Percentiles rank a stretch among this genome's conserved stretches.
Evolutionary conservation across 2,329 filamentous ascomycete species (phyloP).

Genomic region (Cadophora malorum): DNA sequence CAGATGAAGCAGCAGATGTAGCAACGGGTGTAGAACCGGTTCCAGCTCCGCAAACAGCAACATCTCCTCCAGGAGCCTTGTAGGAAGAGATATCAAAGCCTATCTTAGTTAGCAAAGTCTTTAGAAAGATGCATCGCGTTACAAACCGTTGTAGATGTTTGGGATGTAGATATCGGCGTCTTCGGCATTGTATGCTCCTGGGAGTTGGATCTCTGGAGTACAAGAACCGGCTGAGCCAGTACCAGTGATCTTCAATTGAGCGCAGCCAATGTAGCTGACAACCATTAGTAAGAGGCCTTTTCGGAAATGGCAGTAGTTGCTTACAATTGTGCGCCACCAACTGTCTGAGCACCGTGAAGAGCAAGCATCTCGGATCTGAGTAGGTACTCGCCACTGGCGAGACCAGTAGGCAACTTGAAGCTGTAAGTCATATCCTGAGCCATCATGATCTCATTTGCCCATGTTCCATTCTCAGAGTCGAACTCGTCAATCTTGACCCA

Average conservation of each 20-base stretch:
- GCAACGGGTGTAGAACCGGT: constrained; percentile 15
- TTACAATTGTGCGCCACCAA: constrained; percentile 36
- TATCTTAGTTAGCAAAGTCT: background rate
- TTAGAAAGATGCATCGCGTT: too few relatives aligned
- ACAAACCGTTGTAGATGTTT: constrained; percentile 33
- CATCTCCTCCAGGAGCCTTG: constrained; percentile 35
- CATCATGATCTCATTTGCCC: constrained; percentile 43
- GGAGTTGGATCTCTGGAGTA: constrained; percentile 36
- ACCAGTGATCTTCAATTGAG: constrained; percentile 39
- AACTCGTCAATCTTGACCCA: constrained; percentile 46
- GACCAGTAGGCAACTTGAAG: constrained; percentile 37
- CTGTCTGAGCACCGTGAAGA: constrained; percentile 36
- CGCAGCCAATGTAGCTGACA: constrained; percentile 37
- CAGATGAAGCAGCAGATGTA: constrained; percentile 12
- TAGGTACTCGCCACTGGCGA: constrained; percentile 39
- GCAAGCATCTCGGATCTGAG: constrained; percentile 40
- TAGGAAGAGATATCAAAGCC: constrained; percentile 36
- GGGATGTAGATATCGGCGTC: constrained; percentile 38
- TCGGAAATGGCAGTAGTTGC: background rate
- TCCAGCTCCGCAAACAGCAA: constrained; percentile 29
- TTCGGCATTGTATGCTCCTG: constrained; percentile 35
- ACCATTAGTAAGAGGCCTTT: background rate
- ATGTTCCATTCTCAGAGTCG: constrained; percentile 40
- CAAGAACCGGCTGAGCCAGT: constrained; percentile 35
- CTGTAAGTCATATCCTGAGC: constrained; percentile 39